A percentile compares a stretch with the other conserved stretches of the same genome.
phyloP scores from a whole-genome alignment of 129 eudicot genomes.

The Daucus carota region DH1_v3.0 NC_030385.2:8899001-8899500 shows the following conservation, averaged over 20 bases:
- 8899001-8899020: slow-evolving; percentile 42
- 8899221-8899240: slow-evolving; percentile 84
- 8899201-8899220: slow-evolving; percentile 96
- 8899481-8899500: background rate
- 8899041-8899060: slow-evolving; percentile 88
- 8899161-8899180: slow-evolving; percentile 95
- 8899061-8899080: slow-evolving; percentile 51
- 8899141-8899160: slow-evolving; percentile 98
- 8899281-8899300: background rate
- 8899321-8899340: slow-evolving; percentile 51
- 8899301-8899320: background rate
- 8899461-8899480: slow-evolving; percentile 1
- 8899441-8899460: slow-evolving; percentile 17
- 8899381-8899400: slow-evolving; percentile 82
- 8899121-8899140: slow-evolving; percentile 24
- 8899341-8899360: slow-evolving; percentile 98
- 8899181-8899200: slow-evolving; percentile 88
- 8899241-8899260: background rate
- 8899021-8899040: slow-evolving; percentile 77
- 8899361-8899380: slow-evolving; percentile 83
- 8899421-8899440: slow-evolving; percentile 34
- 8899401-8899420: slow-evolving; percentile 59
- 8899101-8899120: slow-evolving; percentile 7
- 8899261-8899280: background rate
- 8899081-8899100: slow-evolving; percentile 3